Percentiles rank a stretch among this genome's conserved stretches.
phyloP scores from a whole-genome alignment of 2,329 filamentous ascomycete species.

The Chalara sp. region DNA sequence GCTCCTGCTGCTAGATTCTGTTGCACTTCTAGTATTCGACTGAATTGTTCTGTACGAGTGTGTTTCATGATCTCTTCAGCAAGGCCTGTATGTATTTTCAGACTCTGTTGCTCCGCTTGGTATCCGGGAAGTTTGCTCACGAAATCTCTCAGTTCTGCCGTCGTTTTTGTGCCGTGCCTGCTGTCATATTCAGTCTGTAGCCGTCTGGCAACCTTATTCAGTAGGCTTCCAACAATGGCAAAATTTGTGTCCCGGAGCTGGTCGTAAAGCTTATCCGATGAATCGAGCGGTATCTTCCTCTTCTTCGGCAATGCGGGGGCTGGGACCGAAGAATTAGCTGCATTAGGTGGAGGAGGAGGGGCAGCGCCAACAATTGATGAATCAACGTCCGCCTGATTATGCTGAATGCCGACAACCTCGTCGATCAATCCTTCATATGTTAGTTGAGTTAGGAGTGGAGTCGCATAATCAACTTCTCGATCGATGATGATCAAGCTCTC shows the following conservation, averaged over 20 bases:
- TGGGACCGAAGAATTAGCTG: slow-evolving; percentile 49
- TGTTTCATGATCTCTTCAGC: slow-evolving; percentile 94
- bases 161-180: slow-evolving; percentile 79
- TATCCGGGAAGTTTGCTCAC: slow-evolving; percentile 90
- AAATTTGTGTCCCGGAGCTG: slow-evolving; percentile 91
- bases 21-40: slow-evolving; percentile 82
- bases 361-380: slow-evolving; percentile 79
- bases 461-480: slow-evolving; percentile 89
- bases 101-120: slow-evolving; percentile 85
- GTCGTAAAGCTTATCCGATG: slow-evolving; percentile 80
- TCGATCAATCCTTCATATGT: slow-evolving; percentile 97
- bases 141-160: slow-evolving; percentile 87
- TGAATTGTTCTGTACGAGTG: slow-evolving; percentile 84
- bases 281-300: slow-evolving; percentile 82
- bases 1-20: slow-evolving; percentile 89
- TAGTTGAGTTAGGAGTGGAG: slow-evolving; percentile 84
- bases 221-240: slow-evolving; percentile 78
- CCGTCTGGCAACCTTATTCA: slow-evolving; percentile 86
- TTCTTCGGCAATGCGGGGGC: slow-evolving; percentile 61
- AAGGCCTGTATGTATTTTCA: slow-evolving; percentile 87
- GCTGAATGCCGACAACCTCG: slow-evolving; percentile 83
- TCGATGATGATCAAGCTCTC: slow-evolving; percentile 94
- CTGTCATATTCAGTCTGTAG: slow-evolving; percentile 83
- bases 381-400: slow-evolving; percentile 91
- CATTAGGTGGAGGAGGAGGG: slow-evolving; percentile 46